Percentiles rank a stretch among this genome's conserved stretches.
These are phyloP conservation scores for Hypoxylon subgilvum DNA, from an alignment of 495 filamentous ascomycete species.

Conservation along the genomic window DNA sequence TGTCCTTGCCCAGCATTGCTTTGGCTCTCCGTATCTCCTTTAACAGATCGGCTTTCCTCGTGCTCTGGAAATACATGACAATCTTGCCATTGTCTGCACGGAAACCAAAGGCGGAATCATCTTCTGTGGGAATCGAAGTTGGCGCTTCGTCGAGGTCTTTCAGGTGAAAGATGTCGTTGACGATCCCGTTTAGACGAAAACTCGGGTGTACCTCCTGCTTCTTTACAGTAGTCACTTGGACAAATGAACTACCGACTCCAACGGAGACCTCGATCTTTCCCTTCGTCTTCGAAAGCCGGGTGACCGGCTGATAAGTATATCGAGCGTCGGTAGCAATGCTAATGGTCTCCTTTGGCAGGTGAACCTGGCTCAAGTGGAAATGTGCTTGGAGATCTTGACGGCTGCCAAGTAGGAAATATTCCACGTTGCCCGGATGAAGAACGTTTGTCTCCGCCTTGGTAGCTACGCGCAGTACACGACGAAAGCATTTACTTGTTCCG, in stretches of 20 bases:
- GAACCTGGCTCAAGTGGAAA: conserved; percentile 66
- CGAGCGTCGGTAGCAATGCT: conserved; percentile 67
- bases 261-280: conserved; percentile 70
- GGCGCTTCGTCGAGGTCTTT: conserved; percentile 68
- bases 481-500: conserved; percentile 61
- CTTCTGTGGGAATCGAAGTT: conserved; percentile 65
- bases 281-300: conserved; percentile 66
- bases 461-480: conserved; percentile 61
- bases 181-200: conserved; percentile 61
- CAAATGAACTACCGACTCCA: conserved; percentile 68
- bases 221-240: conserved; percentile 70
- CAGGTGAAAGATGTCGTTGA: conserved; percentile 71
- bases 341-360: conserved; percentile 70
- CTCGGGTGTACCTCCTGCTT: conserved; percentile 68
- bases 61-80: conserved; percentile 69
- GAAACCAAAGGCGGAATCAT: conserved; percentile 70
- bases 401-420: conserved; percentile 66
- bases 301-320: conserved; percentile 69
- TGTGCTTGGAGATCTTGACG: conserved; percentile 66
- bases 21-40: conserved; percentile 65
- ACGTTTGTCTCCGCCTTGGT: conserved; percentile 58
- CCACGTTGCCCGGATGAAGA: conserved; percentile 65
- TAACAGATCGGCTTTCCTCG: conserved; percentile 64
- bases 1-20: conserved; percentile 65
- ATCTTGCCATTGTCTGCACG: conserved; percentile 70